Conservation (phyloP, 441 rosid genomes). For the Daphne laureola region DNA sequence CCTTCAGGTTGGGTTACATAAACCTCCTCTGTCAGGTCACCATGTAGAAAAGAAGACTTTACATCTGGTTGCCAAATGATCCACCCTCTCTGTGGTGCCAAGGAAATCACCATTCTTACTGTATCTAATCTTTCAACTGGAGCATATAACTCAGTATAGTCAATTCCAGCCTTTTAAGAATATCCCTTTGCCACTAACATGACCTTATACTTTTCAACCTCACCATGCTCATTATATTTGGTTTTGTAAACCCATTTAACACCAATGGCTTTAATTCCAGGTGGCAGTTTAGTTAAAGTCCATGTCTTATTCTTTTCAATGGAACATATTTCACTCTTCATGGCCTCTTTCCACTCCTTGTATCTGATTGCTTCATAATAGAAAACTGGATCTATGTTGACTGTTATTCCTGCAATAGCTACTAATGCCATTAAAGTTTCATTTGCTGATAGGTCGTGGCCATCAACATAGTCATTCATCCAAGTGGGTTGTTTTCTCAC, state of each 20-base stretch:
- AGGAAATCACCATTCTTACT: not conserved
- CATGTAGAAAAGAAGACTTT: no score
- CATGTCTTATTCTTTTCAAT: not conserved
- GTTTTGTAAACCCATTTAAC: slow-evolving; percentile 3
- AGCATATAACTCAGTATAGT: not conserved
- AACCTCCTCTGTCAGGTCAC: not conserved
- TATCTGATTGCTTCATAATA: not conserved
- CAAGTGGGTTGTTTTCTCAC: no score
- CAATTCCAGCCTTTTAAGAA: not conserved
- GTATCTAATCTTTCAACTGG: not conserved
- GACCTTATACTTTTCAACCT: no score
- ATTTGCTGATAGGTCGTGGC: no score
- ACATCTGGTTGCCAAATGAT: no score
- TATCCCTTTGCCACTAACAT: no score
- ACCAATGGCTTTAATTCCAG: not conserved
- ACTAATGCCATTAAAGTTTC: no score
- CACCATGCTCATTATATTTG: not conserved
- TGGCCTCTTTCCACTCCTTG: not conserved
- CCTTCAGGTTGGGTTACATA: not conserved
- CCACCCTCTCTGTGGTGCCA: not conserved
- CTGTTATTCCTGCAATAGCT: no score
- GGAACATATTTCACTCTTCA: not conserved
- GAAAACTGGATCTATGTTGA: not conserved
- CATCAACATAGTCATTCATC: no score
- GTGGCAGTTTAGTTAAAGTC: not conserved